Percentiles rank a stretch among this genome's conserved stretches.
phyloP scores from a whole-genome alignment of 768 basidiomycete species.

The Panaeolus cyanescens region DNA sequence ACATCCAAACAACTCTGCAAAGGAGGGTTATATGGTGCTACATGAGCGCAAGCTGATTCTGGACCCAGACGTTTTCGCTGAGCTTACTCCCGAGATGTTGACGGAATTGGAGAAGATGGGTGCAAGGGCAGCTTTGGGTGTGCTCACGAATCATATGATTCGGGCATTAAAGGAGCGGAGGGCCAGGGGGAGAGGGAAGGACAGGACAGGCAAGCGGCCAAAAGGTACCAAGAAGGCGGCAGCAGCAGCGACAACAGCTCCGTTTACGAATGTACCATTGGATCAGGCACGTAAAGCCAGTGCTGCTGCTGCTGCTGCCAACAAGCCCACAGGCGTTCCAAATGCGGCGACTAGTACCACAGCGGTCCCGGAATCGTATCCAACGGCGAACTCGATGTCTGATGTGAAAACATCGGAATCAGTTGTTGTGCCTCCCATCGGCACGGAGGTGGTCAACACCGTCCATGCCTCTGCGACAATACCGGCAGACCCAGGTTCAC shows the following conservation, averaged over 20 bases:
- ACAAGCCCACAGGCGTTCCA: background rate
- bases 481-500: conserved; percentile 43
- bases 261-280: conserved; percentile 50
- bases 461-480: conserved; percentile 20
- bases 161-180: conserved; percentile 78
- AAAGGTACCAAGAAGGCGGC: conserved; percentile 27
- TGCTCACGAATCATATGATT: conserved; percentile 84
- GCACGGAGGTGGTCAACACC: background rate
- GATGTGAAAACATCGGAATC: background rate
- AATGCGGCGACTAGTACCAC: conserved; percentile 10
- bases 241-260: conserved; percentile 22
- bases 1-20: conserved; percentile 49
- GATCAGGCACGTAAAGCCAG: conserved; percentile 21
- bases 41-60: conserved; percentile 85
- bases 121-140: conserved; percentile 77
- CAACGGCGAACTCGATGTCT: background rate
- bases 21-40: conserved; percentile 70
- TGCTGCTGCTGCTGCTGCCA: conserved; percentile 11
- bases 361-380: background rate
- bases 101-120: conserved; percentile 79
- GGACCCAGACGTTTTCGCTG: conserved; percentile 83
- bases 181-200: conserved; percentile 46
- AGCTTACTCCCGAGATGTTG: conserved; percentile 72
- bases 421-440: background rate
- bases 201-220: conserved; percentile 37